Conservation (phyloP, 495 filamentous ascomycete species). For the Hypoxylon crocopeplum region DNA sequence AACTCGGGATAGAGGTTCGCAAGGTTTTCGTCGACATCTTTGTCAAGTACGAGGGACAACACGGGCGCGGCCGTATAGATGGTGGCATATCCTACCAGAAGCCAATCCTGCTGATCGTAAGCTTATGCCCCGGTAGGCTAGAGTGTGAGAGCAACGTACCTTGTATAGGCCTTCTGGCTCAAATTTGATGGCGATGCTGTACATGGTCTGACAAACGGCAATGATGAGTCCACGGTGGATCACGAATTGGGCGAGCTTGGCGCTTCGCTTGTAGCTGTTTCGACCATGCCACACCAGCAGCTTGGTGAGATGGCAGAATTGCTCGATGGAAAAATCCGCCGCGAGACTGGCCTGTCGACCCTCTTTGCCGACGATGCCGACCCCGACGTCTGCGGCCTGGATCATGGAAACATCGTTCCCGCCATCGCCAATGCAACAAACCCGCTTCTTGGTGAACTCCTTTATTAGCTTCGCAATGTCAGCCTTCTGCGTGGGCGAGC, state of each 20-base stretch:
- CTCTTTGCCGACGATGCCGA: slow-evolving; percentile 98
- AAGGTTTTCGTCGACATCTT: slow-evolving; percentile 90
- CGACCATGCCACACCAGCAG: slow-evolving; percentile 97
- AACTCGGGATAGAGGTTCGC: slow-evolving; percentile 96
- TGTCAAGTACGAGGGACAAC: slow-evolving; percentile 94
- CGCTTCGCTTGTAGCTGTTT: slow-evolving; percentile 93
- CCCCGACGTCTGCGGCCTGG: slow-evolving; percentile 95
- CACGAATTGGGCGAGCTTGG: slow-evolving; percentile 96
- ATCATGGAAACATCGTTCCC: slow-evolving; percentile 99
- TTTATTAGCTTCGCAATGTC: slow-evolving; percentile 92
- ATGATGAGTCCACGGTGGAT: slow-evolving; percentile 98
- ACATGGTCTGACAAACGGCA: slow-evolving; percentile 94
- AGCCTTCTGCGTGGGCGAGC: slow-evolving; percentile 96
- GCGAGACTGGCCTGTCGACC: slow-evolving; percentile 93
- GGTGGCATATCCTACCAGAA: slow-evolving; percentile 95
- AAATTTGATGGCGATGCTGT: slow-evolving; percentile 87
- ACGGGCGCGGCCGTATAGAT: slow-evolving; percentile 95
- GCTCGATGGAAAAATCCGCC: slow-evolving; percentile 93
- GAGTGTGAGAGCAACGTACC: slow-evolving; percentile 43
- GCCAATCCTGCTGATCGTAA: slow-evolving; percentile 72
- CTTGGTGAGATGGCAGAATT: slow-evolving; percentile 96
- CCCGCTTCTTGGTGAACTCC: slow-evolving; percentile 86
- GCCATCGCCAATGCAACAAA: slow-evolving; percentile 96
- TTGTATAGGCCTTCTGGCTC: slow-evolving; percentile 93
- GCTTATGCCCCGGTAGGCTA: not conserved